These are phyloP conservation scores for Geranomyces michiganensis DNA, from an alignment of 192 early-diverging fungal genomes.

Conservation along the genomic window DNA sequence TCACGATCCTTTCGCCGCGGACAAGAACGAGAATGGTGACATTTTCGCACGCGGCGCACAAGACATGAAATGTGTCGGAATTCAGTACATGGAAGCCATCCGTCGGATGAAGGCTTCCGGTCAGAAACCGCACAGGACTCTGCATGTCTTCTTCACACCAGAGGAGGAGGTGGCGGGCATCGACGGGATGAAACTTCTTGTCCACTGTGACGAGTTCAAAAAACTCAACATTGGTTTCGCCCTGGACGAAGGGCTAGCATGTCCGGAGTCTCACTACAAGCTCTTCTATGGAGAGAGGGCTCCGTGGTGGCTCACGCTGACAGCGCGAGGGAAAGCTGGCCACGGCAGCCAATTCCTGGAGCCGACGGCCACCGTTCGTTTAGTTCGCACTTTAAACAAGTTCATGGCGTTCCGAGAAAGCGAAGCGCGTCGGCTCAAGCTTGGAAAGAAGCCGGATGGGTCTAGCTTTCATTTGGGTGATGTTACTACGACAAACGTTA, in stretches of 20 bases:
- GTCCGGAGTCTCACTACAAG: conserved; percentile 63
- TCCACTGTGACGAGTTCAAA: conserved; percentile 68
- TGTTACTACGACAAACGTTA: conserved; percentile 81
- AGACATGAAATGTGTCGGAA: conserved; percentile 92
- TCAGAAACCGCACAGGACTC: conserved; percentile 58
- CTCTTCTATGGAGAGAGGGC: conserved; percentile 87
- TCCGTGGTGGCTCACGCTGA: conserved; percentile 82
- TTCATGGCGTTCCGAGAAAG: conserved; percentile 70
- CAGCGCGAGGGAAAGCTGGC: conserved; percentile 70
- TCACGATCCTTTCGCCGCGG: conserved; percentile 75
- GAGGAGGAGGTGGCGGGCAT: conserved; percentile 86
- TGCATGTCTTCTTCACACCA: neutral
- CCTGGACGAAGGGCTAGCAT: conserved; percentile 77
- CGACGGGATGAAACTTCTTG: conserved; percentile 75
- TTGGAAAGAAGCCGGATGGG: conserved; percentile 58
- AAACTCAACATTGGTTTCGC: conserved; percentile 78
- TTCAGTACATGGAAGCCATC: conserved; percentile 81
- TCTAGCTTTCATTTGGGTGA: conserved; percentile 65
- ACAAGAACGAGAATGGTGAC: conserved; percentile 60
- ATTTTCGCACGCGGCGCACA: conserved; percentile 86
- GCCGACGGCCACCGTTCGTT: conserved; percentile 67
- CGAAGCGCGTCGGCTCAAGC: conserved; percentile 61
- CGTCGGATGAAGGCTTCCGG: conserved; percentile 54
- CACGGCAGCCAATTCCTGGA: conserved; percentile 85
- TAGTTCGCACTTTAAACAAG: conserved; percentile 69